Percentiles rank a stretch among this genome's conserved stretches.
These are phyloP conservation scores for Mercurialis annua DNA, from an alignment of 345 rosid species.

Conservation along the genomic window DNA sequence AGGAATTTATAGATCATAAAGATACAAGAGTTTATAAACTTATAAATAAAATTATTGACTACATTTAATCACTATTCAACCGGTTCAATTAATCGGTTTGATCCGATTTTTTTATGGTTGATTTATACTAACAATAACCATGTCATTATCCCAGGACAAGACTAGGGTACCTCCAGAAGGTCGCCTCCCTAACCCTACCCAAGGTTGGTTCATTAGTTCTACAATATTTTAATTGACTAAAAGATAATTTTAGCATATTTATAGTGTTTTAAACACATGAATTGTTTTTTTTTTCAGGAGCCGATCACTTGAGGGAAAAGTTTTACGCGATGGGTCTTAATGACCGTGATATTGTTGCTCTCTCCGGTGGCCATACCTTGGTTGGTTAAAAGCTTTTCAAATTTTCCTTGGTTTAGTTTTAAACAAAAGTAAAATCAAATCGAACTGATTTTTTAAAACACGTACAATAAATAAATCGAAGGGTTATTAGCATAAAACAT, in stretches of 20 bases:
- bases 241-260: not conserved
- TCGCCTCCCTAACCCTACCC: conserved; percentile 89
- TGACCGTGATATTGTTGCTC: conserved; percentile 85
- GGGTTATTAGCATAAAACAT: too few species aligned
- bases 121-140: not conserved
- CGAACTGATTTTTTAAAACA: too few species aligned
- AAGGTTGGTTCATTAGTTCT: conserved; percentile 51
- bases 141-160: conserved; percentile 61
- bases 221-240: not conserved
- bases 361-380: conserved; percentile 96
- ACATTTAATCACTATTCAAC: too few species aligned
- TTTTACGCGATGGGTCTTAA: conserved; percentile 81
- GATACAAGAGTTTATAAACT: too few species aligned
- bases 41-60: too few species aligned
- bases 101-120: too few species aligned
- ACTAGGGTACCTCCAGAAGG: conserved; percentile 91
- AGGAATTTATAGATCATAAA: too few species aligned
- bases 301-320: conserved; percentile 77
- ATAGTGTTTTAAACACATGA: not conserved
- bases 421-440: too few species aligned
- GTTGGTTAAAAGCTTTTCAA: too few species aligned
- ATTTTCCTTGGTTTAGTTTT: too few species aligned
- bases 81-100: too few species aligned
- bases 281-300: conserved; percentile 39
- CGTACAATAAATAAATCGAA: too few species aligned